Base-by-base conservation (phyloP, 2,329 filamentous ascomycete species). In the Pleoardoris graminearum region DNA sequence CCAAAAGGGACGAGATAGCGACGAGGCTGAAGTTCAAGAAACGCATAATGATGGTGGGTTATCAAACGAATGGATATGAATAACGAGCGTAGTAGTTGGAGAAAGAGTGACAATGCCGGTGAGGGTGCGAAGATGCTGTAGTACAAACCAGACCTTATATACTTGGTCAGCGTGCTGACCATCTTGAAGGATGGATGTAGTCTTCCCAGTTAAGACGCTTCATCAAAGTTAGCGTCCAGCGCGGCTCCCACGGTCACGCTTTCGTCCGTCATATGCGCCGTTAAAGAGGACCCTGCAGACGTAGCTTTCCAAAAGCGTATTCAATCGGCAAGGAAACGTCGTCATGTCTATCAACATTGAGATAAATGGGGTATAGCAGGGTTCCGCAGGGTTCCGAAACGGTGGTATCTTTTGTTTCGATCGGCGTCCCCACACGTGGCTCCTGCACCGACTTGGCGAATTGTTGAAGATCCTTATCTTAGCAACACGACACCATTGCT, bases 11-110 rank as follows among this genome's bases (percentile, higher is more conserved):
- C 16, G 45, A 37, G 30, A 48, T 32, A n/a, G 46, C 38, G 27
- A 44, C 21, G 39, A 53, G 33, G 22, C 37, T 16, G 32, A 44
- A 32, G 39, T 38, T 49, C 30, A 30, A 5, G 44, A 53, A 53
- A 30, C 42, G 41, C 50, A 53, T 53, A n/a, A n/a, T 52, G 50
- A n/a, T 17, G 22, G 33, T 45, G 23, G 36, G 36, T 19, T 47
- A 48, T 48, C 33, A 41, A 17, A 32, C 17, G 21, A 48, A 19
- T 25, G 22, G 10, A 30, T 27, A 11, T n/a, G n/a, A 25, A 36
- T 36, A 23, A 45, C 11, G n/a, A 17, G 5, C 4, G 14, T 36
- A 8, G 33, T 36, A 30, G 25, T 41, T 30, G 37, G n/a, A 21
- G 4, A 47, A 48, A 46, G 45, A 47, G 33, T 44, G 32, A 47